phyloP scores from a whole-genome alignment of 176 grass and related monocot genomes.

The Rhipidocladum racemiflorum region DNA sequence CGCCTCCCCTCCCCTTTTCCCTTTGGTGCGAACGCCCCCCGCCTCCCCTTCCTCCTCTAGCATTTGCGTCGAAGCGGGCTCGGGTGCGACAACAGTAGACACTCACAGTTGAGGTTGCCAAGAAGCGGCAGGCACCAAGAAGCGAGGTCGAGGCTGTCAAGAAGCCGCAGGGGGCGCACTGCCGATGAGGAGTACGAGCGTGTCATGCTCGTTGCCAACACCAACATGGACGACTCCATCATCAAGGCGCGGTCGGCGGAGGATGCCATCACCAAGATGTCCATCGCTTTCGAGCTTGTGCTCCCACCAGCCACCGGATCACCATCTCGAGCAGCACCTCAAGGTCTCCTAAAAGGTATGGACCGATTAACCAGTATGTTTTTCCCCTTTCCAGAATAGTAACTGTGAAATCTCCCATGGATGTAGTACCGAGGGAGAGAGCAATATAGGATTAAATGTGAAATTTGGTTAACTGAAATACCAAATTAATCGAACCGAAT shows the following conservation, averaged over 20 bases:
- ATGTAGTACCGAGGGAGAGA: neutral
- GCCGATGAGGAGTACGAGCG: slow-evolving; percentile 58
- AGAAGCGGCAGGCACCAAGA: too few species aligned
- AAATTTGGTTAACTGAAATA: too few species aligned
- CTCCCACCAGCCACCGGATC: slow-evolving; percentile 49
- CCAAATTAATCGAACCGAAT: too few species aligned
- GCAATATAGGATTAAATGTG: too few species aligned
- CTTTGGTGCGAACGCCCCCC: too few species aligned
- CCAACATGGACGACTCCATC: slow-evolving; percentile 74
- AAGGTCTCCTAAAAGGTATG: slow-evolving; percentile 62
- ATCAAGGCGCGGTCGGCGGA: slow-evolving; percentile 66
- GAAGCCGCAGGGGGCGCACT: slow-evolving; percentile 51
- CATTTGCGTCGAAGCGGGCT: too few species aligned
- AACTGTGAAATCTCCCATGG: neutral
- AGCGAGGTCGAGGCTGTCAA: slow-evolving; percentile 44
- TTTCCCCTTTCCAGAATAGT: neutral
- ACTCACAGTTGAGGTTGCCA: too few species aligned
- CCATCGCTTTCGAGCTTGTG: slow-evolving; percentile 13
- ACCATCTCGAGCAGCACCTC: slow-evolving; percentile 62
- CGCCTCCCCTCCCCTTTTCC: too few species aligned
- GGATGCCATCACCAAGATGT: slow-evolving; percentile 58
- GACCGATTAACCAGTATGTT: neutral
- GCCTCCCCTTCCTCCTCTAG: too few species aligned
- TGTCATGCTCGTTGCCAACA: slow-evolving; percentile 58
- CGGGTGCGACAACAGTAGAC: too few species aligned